Percentiles rank a stretch among this genome's conserved stretches.
These are phyloP conservation scores for Naganishia vaughanmartiniae DNA, from an alignment of 768 basidiomycete species.

Conservation along the genomic window DNA sequence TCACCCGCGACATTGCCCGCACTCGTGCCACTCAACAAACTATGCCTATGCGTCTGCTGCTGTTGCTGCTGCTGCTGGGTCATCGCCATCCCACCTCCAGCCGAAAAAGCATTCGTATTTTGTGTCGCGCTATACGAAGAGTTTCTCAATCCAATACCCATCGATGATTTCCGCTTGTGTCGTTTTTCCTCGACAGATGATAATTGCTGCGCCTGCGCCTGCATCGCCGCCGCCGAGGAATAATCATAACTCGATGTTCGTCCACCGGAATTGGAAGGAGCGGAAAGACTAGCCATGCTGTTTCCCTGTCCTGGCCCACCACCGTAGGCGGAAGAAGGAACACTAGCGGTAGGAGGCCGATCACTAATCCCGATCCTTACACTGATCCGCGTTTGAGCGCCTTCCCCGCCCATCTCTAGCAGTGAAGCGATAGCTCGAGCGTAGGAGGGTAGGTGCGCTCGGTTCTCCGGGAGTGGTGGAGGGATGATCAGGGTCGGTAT, in stretches of 20 bases:
- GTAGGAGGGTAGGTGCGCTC: constrained; percentile 83
- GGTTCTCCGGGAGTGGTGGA: constrained; percentile 66
- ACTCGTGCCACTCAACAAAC: constrained; percentile 24
- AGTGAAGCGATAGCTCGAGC: constrained; percentile 78
- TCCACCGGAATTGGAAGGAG: background rate
- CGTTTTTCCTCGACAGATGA: constrained; percentile 31
- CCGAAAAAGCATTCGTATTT: background rate
- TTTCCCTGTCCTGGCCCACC: background rate
- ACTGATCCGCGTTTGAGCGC: constrained; percentile 64
- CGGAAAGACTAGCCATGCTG: constrained; percentile 20
- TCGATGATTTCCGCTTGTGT: constrained; percentile 45
- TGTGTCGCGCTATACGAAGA: constrained; percentile 12
- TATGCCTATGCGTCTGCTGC: constrained; percentile 18
- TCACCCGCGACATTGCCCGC: constrained; percentile 37
- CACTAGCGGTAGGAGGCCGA: constrained; percentile 46
- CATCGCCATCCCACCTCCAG: background rate
- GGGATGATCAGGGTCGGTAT: constrained; percentile 82
- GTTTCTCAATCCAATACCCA: constrained; percentile 28
- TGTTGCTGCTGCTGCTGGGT: background rate
- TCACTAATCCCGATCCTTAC: constrained; percentile 61
- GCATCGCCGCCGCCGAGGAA: background rate
- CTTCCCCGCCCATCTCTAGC: constrained; percentile 66
- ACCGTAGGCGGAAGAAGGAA: background rate
- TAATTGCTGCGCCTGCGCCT: background rate
- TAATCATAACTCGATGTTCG: constrained; percentile 11